Conservation (phyloP, 2,329 filamentous ascomycete genomes). For the Aspergillus alliaceus region DNA sequence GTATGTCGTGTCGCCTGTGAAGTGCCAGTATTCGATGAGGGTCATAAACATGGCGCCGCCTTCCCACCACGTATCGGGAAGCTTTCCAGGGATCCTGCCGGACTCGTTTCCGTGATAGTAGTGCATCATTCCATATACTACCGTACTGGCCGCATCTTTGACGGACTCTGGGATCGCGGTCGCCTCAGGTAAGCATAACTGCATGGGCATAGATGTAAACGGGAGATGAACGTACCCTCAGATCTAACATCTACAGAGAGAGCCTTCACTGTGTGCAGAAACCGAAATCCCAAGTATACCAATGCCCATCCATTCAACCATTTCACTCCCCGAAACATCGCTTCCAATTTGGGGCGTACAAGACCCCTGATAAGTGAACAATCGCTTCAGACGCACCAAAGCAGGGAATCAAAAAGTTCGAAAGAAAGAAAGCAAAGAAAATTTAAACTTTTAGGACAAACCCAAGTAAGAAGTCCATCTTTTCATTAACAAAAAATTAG, state of each 20-base stretch:
- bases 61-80: conserved; percentile 77
- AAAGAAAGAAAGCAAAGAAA: neutral
- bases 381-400: neutral
- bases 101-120: conserved; percentile 55
- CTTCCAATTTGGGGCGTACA: no score
- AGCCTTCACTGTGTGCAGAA: neutral
- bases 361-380: no score
- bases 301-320: neutral
- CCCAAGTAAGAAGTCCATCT: neutral
- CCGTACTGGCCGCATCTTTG: conserved; percentile 41
- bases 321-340: neutral
- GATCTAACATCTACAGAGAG: neutral
- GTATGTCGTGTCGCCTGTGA: conserved; percentile 64
- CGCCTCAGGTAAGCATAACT: neutral
- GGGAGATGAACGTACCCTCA: neutral
- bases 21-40: conserved; percentile 69
- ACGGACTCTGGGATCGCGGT: conserved; percentile 36
- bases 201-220: no score
- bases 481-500: neutral
- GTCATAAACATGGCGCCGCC: conserved; percentile 68
- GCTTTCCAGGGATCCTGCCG: conserved; percentile 52
- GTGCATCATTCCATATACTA: conserved; percentile 51
- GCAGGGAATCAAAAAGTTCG: neutral
- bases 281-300: neutral
- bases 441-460: neutral